Percentiles rank a stretch among this genome's conserved stretches.
These are phyloP conservation scores for Myxozyma neotropica DNA, from an alignment of 805 yeast genomes.

Conservation along the genomic window DNA sequence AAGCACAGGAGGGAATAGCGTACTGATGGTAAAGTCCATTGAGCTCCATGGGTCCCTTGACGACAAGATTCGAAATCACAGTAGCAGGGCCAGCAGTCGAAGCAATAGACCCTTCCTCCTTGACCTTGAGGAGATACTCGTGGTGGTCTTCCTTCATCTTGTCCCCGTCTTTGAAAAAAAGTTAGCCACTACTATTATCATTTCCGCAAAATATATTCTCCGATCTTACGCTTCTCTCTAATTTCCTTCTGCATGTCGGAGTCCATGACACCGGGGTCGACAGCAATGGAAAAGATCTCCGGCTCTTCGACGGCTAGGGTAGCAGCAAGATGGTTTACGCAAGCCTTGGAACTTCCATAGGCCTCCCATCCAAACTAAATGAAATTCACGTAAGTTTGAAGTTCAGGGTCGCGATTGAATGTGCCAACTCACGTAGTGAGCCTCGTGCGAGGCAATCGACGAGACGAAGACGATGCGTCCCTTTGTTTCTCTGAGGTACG, in stretches of 20 bases:
- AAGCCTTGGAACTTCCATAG: constrained; percentile 90
- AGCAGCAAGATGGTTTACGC: constrained; percentile 72
- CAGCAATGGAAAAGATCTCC: constrained; percentile 59
- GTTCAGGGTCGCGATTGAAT: not conserved
- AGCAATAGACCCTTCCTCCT: constrained; percentile 58
- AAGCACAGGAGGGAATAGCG: not conserved
- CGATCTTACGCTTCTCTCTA: constrained; percentile 53
- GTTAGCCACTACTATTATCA: too few relatives aligned
- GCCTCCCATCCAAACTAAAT: constrained; percentile 79
- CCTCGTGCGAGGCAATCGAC: constrained; percentile 65
- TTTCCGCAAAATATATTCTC: too few relatives aligned
- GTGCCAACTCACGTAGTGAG: constrained; percentile 23
- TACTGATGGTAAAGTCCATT: constrained; percentile 74
- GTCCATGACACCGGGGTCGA: constrained; percentile 95
- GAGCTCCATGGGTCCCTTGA: constrained; percentile 56
- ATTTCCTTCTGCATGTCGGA: constrained; percentile 86
- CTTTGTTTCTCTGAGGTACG: constrained; percentile 55
- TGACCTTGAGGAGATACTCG: constrained; percentile 28
- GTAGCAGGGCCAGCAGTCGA: constrained; percentile 73
- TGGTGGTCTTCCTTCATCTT: constrained; percentile 23
- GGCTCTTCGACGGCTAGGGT: constrained; percentile 71
- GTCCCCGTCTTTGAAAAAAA: constrained; percentile 17
- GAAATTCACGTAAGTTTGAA: not conserved
- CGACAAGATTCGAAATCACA: constrained; percentile 66
- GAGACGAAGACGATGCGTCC: constrained; percentile 78